Conservation (phyloP, 73 alveolate genomes). For the Tetrahymena thermophila region DNA sequence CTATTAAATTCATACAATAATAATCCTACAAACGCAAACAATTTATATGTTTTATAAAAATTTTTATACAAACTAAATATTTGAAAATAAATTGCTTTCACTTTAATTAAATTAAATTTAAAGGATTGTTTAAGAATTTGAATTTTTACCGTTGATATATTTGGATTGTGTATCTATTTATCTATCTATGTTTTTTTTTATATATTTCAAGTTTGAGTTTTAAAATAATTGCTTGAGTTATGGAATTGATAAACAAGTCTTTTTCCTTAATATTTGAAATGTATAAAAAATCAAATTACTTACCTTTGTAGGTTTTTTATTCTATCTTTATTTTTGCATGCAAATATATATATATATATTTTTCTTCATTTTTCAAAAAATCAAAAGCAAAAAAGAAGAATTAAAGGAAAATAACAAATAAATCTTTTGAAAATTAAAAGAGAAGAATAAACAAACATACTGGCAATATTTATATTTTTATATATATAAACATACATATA, state of each 20-base stretch:
- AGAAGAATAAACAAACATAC: background rate
- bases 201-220: background rate
- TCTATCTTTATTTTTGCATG: background rate
- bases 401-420: background rate
- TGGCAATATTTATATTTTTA: background rate
- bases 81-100: background rate
- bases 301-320: background rate
- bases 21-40: background rate
- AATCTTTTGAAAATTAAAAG: background rate
- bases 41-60: too few relatives aligned
- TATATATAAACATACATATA: background rate
- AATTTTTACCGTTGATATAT: background rate
- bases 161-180: too few relatives aligned
- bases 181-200: too few relatives aligned
- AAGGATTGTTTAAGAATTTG: background rate
- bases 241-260: background rate
- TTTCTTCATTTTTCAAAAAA: background rate
- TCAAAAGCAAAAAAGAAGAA: background rate
- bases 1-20: background rate
- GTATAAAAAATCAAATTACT: background rate
- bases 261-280: too few relatives aligned
- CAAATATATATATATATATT: too few relatives aligned
- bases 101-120: background rate
- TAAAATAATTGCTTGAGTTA: background rate
- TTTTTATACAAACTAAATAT: too few relatives aligned